Evolutionary conservation across 1,284 basidiomycete species (phyloP), one percentile per base, ranked within the genome.

Genomic region (Ceratobasidium papillatum): DNA sequence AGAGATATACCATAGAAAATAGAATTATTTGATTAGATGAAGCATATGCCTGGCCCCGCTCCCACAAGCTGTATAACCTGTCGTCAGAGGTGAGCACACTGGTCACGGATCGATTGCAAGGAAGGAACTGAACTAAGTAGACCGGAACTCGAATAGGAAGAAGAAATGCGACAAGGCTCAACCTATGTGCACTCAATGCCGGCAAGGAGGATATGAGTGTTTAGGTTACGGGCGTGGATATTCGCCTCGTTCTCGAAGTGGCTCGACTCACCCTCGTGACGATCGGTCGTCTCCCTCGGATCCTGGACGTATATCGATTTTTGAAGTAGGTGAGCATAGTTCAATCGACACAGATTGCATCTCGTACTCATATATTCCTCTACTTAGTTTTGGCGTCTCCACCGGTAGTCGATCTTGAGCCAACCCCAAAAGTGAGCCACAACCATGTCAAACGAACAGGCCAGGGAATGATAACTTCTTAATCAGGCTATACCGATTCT

Each of bases 41-140:
- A n/a, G 22, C 63, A 65, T 51, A 11, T n/a, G 11, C 45, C 63
- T 38, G 63, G 63, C 27, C 63, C 63, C 51, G 63, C 63, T n/a
- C n/a, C n/a, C n/a, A n/a, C n/a, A n/a, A n/a, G n/a, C n/a, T n/a
- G n/a, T n/a, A n/a, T n/a, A n/a, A n/a, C n/a, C n/a, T 65, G 63
- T 43, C 30, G 43, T 8, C 45, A 47, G 27, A 43, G 62, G 63
- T 51, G 22, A 22, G 63, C 34, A 22, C 4, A 22, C 2, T n/a
- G 19, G 12, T 12, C 14, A 7, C 8, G 27, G 27, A 17, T 9
- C 32, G 19, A 11, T 25, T 11, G 25, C 7, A 30, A 30, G 25
- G 2, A 14, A 19, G 32, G 25, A 25, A 32, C 47, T 49, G n/a
- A 65, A 51, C 49, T 52, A 32, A 65, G 19, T 19, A 38, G 49